phyloP scores from a whole-genome alignment of 257 asterid genomes.

The Solanum chaucha region DNA sequence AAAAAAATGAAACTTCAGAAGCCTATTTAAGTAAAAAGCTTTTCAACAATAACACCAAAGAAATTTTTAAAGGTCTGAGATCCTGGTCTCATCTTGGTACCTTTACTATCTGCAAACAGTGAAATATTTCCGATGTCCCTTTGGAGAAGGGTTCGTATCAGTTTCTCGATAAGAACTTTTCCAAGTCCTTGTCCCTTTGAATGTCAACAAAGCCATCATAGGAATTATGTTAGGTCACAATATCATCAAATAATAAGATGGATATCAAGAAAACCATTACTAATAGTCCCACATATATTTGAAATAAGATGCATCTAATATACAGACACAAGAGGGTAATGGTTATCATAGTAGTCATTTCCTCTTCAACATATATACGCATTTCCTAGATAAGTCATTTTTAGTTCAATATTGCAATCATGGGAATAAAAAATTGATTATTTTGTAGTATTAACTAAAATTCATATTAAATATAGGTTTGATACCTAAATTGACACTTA shows the following conservation, averaged over 20 bases:
- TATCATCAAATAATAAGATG: background rate
- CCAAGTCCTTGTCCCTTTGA: constrained; percentile 94
- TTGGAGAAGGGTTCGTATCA: constrained; percentile 68
- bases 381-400: background rate
- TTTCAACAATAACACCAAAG: background rate
- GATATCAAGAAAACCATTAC: background rate
- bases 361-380: background rate
- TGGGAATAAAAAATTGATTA: background rate
- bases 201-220: background rate
- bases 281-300: background rate
- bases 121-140: constrained; percentile 90
- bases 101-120: constrained; percentile 89
- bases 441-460: background rate
- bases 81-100: constrained; percentile 17
- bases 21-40: background rate
- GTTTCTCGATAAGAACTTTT: constrained; percentile 80
- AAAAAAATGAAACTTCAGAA: background rate
- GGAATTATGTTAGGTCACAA: background rate
- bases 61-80: background rate
- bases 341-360: background rate
- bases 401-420: background rate
- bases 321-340: background rate
- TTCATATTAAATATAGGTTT: background rate
- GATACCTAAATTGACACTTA: background rate
- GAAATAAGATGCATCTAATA: background rate